These are phyloP conservation scores for Neophaeococcomyces aloes DNA, from an alignment of 2,329 filamentous ascomycete genomes.

Conservation along the genomic window DNA sequence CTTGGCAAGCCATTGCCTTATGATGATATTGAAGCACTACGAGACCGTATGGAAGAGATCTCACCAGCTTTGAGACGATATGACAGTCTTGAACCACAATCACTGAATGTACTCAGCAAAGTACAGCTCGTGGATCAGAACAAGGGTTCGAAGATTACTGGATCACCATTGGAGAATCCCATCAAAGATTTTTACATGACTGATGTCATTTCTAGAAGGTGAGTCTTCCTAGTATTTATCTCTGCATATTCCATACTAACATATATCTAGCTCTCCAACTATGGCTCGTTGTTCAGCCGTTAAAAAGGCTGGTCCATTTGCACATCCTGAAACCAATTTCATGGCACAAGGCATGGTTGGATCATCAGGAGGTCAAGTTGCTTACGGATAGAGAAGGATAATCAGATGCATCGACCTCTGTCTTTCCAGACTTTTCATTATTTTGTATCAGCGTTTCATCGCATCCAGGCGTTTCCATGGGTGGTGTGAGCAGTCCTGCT, in stretches of 20 bases:
- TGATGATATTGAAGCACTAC: slow-evolving; percentile 77
- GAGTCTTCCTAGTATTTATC: slow-evolving; percentile 28
- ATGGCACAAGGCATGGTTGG: slow-evolving; percentile 55
- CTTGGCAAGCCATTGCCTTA: slow-evolving; percentile 79
- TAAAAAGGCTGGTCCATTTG: slow-evolving; percentile 56
- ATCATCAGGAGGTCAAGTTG: too few species aligned
- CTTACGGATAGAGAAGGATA: too few species aligned
- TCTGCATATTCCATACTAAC: background rate
- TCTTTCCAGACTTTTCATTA: too few species aligned
- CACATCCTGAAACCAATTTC: slow-evolving; percentile 64
- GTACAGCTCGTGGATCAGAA: slow-evolving; percentile 94
- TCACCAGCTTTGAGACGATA: slow-evolving; percentile 82
- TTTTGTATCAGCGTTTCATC: too few species aligned
- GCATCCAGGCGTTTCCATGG: too few species aligned
- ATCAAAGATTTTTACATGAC: slow-evolving; percentile 98
- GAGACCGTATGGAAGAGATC: slow-evolving; percentile 91
- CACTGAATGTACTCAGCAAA: slow-evolving; percentile 68
- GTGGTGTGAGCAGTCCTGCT: too few species aligned
- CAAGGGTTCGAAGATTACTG: slow-evolving; percentile 67
- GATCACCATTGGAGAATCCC: slow-evolving; percentile 66
- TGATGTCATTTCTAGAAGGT: slow-evolving; percentile 93
- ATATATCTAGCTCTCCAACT: slow-evolving; percentile 64
- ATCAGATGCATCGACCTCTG: too few species aligned
- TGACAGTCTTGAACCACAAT: slow-evolving; percentile 76
- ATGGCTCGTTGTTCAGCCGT: slow-evolving; percentile 96